Percentiles rank a stretch among this genome's conserved stretches.
Conservation (phyloP, 208 protist genomes). For the Leishmania tarentolae region DNA sequence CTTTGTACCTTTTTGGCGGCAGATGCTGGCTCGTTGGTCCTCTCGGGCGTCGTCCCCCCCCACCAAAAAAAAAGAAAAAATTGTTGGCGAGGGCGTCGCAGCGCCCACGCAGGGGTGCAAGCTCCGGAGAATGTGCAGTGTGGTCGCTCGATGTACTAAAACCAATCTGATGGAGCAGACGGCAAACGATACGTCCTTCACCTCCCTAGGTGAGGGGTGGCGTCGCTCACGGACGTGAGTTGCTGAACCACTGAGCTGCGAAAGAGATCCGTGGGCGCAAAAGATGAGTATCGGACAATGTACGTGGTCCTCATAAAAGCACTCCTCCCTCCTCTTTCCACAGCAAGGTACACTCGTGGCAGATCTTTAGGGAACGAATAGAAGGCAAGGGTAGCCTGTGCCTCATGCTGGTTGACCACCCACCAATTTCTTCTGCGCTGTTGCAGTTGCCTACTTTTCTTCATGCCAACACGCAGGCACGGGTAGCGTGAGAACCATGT, state of each 20-base stretch:
- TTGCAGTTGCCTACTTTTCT: background rate
- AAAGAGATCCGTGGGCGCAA: background rate
- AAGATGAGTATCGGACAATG: background rate
- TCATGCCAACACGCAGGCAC: background rate
- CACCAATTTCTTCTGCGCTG: background rate
- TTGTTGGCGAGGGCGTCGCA: slow-evolving; percentile 27
- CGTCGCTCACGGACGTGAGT: background rate
- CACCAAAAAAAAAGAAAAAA: too few relatives aligned
- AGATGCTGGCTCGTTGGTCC: background rate
- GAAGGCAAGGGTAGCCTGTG: background rate
- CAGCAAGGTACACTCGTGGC: background rate
- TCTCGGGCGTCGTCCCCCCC: background rate
- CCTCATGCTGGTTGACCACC: background rate
- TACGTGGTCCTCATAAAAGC: background rate
- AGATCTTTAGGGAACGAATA: background rate
- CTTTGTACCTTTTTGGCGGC: background rate
- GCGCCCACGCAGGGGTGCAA: slow-evolving; percentile 33
- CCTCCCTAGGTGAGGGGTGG: background rate
- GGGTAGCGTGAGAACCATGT: background rate
- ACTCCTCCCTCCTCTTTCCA: background rate
- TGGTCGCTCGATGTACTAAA: background rate
- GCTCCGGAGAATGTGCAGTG: slow-evolving; percentile 33
- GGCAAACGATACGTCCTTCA: background rate
- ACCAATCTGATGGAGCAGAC: background rate
- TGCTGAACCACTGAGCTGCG: background rate